A percentile compares a stretch with the other conserved stretches of the same genome.
Conservation (phyloP, 805 yeast genomes). For the Sungouiozyma ichnusensis region DNA sequence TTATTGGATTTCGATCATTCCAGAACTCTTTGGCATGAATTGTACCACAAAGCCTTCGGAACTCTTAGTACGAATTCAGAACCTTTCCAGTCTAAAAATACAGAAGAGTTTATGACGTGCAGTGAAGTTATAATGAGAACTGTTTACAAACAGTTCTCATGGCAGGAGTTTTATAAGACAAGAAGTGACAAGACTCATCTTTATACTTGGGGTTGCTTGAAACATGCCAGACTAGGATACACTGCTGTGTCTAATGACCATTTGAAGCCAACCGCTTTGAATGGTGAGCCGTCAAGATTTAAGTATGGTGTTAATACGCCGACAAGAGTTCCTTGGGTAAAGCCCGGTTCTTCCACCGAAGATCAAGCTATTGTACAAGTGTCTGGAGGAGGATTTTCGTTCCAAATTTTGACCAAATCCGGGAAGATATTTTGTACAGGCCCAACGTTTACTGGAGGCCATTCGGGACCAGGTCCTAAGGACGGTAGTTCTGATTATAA, state of each 20-base stretch:
- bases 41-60: conserved; percentile 23
- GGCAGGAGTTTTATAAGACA: conserved; percentile 20
- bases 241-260: conserved; percentile 16
- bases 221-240: conserved; percentile 26
- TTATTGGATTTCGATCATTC: conserved; percentile 18
- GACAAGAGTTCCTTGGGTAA: conserved; percentile 22
- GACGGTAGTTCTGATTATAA: conserved; percentile 27
- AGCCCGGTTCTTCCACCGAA: neutral
- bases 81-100: conserved; percentile 16
- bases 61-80: conserved; percentile 20
- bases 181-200: conserved; percentile 16
- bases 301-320: conserved; percentile 25
- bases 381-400: conserved; percentile 55
- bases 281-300: conserved; percentile 16
- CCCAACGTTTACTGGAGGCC: conserved; percentile 32
- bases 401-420: conserved; percentile 43
- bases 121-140: conserved; percentile 17
- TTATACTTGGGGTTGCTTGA: conserved; percentile 28
- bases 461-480: conserved; percentile 33
- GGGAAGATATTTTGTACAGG: conserved; percentile 54
- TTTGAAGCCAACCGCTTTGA: conserved; percentile 10
- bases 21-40: conserved; percentile 25
- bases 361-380: conserved; percentile 25
- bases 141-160: conserved; percentile 10
- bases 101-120: conserved; percentile 18